Percentiles rank a stretch among this genome's conserved stretches.
phyloP scores from a whole-genome alignment of 257 asterid genomes.

The Solanum sejunctum region DNA sequence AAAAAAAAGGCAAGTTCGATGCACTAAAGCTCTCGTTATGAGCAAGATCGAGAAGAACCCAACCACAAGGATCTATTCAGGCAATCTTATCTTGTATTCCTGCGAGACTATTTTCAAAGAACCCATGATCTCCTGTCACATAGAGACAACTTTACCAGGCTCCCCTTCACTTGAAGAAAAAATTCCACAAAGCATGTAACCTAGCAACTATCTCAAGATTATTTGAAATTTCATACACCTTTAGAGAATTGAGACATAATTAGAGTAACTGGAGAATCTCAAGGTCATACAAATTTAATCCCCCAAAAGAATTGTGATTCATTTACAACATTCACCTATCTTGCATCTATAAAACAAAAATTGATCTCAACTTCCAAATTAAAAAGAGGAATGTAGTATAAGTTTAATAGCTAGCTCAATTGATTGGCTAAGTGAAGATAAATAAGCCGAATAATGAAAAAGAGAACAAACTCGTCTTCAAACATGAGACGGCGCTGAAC shows the following conservation, averaged over 20 bases:
- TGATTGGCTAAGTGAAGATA: too few species aligned
- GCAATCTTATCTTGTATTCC: too few species aligned
- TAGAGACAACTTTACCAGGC: too few species aligned
- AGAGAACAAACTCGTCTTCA: slow-evolving; percentile 67
- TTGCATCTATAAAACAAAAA: not conserved
- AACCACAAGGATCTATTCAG: too few species aligned
- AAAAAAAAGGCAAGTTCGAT: too few species aligned
- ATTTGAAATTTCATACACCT: not conserved
- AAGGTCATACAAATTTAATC: not conserved
- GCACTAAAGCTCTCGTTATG: too few species aligned
- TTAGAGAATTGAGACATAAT: not conserved
- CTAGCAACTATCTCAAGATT: not conserved
- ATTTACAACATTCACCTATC: not conserved
- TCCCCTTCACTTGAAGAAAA: too few species aligned
- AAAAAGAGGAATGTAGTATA: not conserved
- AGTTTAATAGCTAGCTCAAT: not conserved
- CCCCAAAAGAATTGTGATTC: not conserved
- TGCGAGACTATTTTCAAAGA: too few species aligned
- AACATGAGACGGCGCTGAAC: slow-evolving; percentile 96
- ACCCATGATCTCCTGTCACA: too few species aligned
- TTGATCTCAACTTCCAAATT: not conserved
- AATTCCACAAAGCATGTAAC: not conserved
- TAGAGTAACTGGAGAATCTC: not conserved
- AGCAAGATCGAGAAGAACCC: too few species aligned
- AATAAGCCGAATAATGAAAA: not conserved